Evolutionary conservation across 768 basidiomycete genomes (phyloP).

Genomic region (Pholiota conissans): DNA sequence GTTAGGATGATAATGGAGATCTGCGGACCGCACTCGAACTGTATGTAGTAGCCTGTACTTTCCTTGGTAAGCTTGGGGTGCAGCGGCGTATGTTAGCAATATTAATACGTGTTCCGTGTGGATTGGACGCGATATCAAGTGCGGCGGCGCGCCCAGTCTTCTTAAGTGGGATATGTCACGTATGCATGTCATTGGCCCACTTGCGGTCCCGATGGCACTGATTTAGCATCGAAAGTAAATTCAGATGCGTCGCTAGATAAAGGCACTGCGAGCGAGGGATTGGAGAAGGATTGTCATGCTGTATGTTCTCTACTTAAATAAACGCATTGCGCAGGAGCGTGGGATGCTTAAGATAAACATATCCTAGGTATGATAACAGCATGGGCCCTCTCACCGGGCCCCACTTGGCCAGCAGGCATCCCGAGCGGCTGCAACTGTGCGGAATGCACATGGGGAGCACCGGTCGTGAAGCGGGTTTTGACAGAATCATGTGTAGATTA

Average conservation of each 20-base stretch:
- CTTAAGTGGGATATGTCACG: background rate
- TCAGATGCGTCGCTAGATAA: too few relatives aligned
- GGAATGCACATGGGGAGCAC: conserved; percentile 3
- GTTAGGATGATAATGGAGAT: background rate
- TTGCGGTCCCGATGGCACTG: too few relatives aligned
- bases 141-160: background rate
- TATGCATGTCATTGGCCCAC: too few relatives aligned
- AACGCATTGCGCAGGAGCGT: background rate
- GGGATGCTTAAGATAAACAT: background rate
- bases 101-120: background rate
- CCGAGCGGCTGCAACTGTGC: background rate
- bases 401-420: background rate
- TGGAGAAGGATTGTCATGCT: background rate
- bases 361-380: background rate
- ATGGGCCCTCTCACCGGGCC: background rate
- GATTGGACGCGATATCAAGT: background rate
- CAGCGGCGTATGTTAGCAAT: too few relatives aligned
- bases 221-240: too few relatives aligned
- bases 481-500: conserved; percentile 10
- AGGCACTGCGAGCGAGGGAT: background rate
- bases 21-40: too few relatives aligned
- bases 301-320: background rate
- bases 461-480: conserved; percentile 1
- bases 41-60: too few relatives aligned
- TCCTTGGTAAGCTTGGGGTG: too few relatives aligned